Conservation (phyloP, 331 rosid species). For the Ulmus americana region DNA sequence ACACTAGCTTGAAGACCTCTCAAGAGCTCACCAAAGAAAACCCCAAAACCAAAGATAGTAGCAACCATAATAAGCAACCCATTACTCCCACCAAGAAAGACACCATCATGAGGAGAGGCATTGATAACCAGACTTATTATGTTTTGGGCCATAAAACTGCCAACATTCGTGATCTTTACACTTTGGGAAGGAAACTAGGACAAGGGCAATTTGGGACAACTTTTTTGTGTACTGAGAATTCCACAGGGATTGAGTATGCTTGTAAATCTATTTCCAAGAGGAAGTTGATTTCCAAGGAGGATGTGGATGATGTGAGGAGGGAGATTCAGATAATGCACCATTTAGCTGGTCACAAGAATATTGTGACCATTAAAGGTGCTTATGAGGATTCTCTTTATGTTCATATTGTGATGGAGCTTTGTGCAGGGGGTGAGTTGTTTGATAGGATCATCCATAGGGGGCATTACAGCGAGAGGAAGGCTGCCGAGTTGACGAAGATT, state of each 20-base stretch:
- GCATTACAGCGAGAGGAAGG: slow-evolving; percentile 90
- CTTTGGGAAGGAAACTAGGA: slow-evolving; percentile 84
- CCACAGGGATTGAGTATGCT: slow-evolving; percentile 66
- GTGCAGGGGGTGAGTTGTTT: slow-evolving; percentile 93
- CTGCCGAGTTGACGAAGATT: slow-evolving; percentile 91
- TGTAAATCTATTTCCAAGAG: slow-evolving; percentile 96
- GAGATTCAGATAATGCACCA: slow-evolving; percentile 99
- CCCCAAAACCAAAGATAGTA: slow-evolving; percentile 9
- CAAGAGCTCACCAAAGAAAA: slow-evolving; percentile 36
- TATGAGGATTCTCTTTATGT: slow-evolving; percentile 89
- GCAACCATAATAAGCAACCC: slow-evolving; percentile 17
- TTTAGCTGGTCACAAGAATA: slow-evolving; percentile 93
- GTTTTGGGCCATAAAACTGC: slow-evolving; percentile 91
- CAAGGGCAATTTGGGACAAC: slow-evolving; percentile 98
- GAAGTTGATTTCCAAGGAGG: slow-evolving; percentile 90
- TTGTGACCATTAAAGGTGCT: slow-evolving; percentile 93
- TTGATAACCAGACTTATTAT: slow-evolving; percentile 67
- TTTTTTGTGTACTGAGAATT: slow-evolving; percentile 63
- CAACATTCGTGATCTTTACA: slow-evolving; percentile 82
- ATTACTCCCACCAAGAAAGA: slow-evolving; percentile 45
- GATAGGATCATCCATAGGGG: slow-evolving; percentile 96
- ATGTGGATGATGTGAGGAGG: slow-evolving; percentile 86
- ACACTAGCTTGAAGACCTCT: slow-evolving; percentile 31
- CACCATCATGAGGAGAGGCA: slow-evolving; percentile 57
- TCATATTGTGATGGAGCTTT: slow-evolving; percentile 97